Percentiles rank a stretch among this genome's conserved stretches.
These are phyloP conservation scores for Chrysopogon serrulatus DNA, from an alignment of 176 grass and related monocot species.

Conservation along the genomic window DNA sequence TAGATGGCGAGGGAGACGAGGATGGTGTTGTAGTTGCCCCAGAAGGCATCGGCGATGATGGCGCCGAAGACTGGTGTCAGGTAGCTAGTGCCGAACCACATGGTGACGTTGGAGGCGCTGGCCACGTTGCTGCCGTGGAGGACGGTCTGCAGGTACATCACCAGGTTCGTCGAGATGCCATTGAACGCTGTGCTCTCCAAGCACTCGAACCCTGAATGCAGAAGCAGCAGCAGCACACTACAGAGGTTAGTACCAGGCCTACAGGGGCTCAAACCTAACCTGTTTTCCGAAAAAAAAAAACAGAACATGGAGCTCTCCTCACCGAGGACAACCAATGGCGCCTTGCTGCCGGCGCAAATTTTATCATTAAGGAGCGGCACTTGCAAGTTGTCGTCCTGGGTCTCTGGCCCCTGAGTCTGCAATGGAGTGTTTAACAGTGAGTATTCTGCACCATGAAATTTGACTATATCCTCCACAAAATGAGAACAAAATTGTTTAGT, in stretches of 20 bases:
- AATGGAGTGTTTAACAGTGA: too few relatives aligned
- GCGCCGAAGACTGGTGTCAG: slow-evolving; percentile 54
- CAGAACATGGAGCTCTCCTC: background rate
- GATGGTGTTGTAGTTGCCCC: slow-evolving; percentile 61
- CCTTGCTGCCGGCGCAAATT: slow-evolving; percentile 8
- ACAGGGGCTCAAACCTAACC: background rate
- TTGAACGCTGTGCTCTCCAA: slow-evolving; percentile 65
- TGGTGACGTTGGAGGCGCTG: slow-evolving; percentile 45
- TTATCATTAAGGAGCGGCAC: slow-evolving; percentile 30
- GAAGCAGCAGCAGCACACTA: background rate
- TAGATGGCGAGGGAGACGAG: slow-evolving; percentile 48
- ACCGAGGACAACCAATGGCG: slow-evolving; percentile 28
- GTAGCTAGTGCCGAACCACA: slow-evolving; percentile 58
- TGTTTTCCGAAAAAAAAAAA: background rate
- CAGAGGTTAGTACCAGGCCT: background rate
- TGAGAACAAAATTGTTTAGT: background rate
- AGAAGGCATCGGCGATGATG: slow-evolving; percentile 58
- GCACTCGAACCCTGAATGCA: slow-evolving; percentile 48
- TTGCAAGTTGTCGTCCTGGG: slow-evolving; percentile 10
- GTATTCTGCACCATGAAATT: too few relatives aligned
- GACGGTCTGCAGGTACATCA: slow-evolving; percentile 51
- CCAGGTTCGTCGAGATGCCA: slow-evolving; percentile 54
- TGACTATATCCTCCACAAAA: background rate
- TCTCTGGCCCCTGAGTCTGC: slow-evolving; percentile 12
- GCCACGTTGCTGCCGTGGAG: slow-evolving; percentile 49